Percentiles rank a stretch among this genome's conserved stretches.
These are phyloP conservation scores for Westerdykella ornata DNA, from an alignment of 2,329 filamentous ascomycete species.

Conservation along the genomic window DNA sequence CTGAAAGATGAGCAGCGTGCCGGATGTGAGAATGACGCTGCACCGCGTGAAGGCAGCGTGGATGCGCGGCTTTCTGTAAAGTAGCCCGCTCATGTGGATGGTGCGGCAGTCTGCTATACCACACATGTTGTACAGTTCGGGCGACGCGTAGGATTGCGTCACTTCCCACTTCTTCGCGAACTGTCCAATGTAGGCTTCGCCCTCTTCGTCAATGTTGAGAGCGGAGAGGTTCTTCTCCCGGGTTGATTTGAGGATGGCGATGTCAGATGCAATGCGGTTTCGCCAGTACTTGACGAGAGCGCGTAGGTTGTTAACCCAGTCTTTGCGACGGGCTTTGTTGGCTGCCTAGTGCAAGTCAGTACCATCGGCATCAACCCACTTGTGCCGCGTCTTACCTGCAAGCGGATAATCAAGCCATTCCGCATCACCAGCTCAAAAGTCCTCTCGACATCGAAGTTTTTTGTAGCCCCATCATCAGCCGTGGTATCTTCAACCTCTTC, in stretches of 20 bases:
- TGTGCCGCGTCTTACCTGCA: conserved; percentile 42
- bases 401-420: conserved; percentile 55
- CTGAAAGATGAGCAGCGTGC: conserved; percentile 57
- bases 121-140: conserved; percentile 62
- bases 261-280: conserved; percentile 49
- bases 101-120: conserved; percentile 57
- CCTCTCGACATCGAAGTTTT: conserved; percentile 50
- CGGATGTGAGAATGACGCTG: conserved; percentile 54
- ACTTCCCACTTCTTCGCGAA: conserved; percentile 65
- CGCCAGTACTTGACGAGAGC: conserved; percentile 58
- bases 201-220: conserved; percentile 59
- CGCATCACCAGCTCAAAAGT: conserved; percentile 57
- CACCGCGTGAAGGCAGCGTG: conserved; percentile 56
- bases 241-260: conserved; percentile 51
- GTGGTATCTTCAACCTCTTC: conserved; percentile 42
- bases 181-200: conserved; percentile 59
- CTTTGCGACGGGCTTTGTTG: conserved; percentile 50
- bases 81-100: conserved; percentile 54
- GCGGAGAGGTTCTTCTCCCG: conserved; percentile 53
- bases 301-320: conserved; percentile 56
- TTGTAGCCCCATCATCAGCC: conserved; percentile 49
- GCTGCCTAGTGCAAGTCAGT: conserved; percentile 38
- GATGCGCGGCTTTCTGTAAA: conserved; percentile 59
- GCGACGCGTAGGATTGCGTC: conserved; percentile 55
- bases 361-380: conserved; percentile 3